Conservation (phyloP, 805 yeast genomes). For the Danielozyma ontarioensis region DNA sequence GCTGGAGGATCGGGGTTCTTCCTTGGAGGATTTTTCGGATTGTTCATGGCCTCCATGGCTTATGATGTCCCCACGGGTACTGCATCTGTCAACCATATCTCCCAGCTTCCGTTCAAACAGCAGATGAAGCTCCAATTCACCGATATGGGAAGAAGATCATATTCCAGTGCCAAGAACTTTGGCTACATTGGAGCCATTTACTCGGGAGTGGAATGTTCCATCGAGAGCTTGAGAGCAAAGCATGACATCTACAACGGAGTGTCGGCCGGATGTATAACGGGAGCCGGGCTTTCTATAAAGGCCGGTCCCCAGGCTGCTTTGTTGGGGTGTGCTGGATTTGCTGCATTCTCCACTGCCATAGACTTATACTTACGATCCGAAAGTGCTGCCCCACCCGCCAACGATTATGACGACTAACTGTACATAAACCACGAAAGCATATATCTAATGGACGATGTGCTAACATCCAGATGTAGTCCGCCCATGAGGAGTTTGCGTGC, state of each 20-base stretch:
- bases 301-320: slow-evolving; percentile 92
- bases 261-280: slow-evolving; percentile 92
- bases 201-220: slow-evolving; percentile 87
- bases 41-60: slow-evolving; percentile 84
- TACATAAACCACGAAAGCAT: slow-evolving; percentile 1
- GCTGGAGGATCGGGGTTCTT: slow-evolving; percentile 94
- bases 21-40: slow-evolving; percentile 91
- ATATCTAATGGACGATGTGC: background rate
- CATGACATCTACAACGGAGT: slow-evolving; percentile 90
- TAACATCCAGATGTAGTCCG: background rate
- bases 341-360: slow-evolving; percentile 87
- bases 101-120: slow-evolving; percentile 85
- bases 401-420: slow-evolving; percentile 67
- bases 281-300: slow-evolving; percentile 89
- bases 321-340: slow-evolving; percentile 96
- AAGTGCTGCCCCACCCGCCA: slow-evolving; percentile 73
- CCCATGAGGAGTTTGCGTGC: background rate
- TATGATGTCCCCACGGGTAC: slow-evolving; percentile 77
- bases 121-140: slow-evolving; percentile 87
- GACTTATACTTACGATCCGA: slow-evolving; percentile 85
- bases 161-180: slow-evolving; percentile 85
- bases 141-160: slow-evolving; percentile 91
- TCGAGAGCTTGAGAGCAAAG: slow-evolving; percentile 82
- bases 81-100: slow-evolving; percentile 49
- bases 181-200: slow-evolving; percentile 90